Evolutionary conservation across 1,284 basidiomycete genomes (phyloP).

Genomic region (Pseudozyma tsukubaensis): DNA sequence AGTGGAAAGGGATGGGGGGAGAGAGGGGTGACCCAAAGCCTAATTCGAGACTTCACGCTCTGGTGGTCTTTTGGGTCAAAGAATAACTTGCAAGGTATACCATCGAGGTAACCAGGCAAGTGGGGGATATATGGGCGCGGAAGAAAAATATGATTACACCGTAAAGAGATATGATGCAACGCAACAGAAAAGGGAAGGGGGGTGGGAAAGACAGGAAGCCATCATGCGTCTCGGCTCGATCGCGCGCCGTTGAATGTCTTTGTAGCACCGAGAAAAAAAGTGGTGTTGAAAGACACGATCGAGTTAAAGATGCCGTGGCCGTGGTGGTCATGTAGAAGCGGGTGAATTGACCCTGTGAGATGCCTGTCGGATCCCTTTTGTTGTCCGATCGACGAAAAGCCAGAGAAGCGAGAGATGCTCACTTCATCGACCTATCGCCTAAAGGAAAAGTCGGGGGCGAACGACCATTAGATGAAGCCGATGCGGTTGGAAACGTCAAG

Average conservation of each 20-base stretch:
- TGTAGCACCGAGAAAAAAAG: background rate
- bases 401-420: background rate
- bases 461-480: slow-evolving; percentile 66
- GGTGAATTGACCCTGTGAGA: slow-evolving; percentile 6
- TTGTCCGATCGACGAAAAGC: background rate
- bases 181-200: slow-evolving; percentile 5
- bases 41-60: slow-evolving; percentile 52
- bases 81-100: background rate
- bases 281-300: slow-evolving; percentile 1
- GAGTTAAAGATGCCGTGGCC: background rate
- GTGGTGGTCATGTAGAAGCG: background rate
- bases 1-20: slow-evolving; percentile 3
- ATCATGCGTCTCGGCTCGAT: background rate
- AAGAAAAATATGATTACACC: slow-evolving; percentile 34
- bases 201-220: slow-evolving; percentile 1
- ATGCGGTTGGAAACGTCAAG: slow-evolving; percentile 99
- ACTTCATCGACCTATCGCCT: background rate
- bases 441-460: background rate
- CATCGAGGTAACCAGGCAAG: background rate
- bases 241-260: slow-evolving; percentile 6
- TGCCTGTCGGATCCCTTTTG: slow-evolving; percentile 12
- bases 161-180: slow-evolving; percentile 10
- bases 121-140: slow-evolving; percentile 34
- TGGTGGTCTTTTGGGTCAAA: slow-evolving; percentile 53
- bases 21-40: slow-evolving; percentile 48